These are phyloP conservation scores for Neoascochyta sp. DNA, from an alignment of 2,329 filamentous ascomycete species.

Conservation along the genomic window DNA sequence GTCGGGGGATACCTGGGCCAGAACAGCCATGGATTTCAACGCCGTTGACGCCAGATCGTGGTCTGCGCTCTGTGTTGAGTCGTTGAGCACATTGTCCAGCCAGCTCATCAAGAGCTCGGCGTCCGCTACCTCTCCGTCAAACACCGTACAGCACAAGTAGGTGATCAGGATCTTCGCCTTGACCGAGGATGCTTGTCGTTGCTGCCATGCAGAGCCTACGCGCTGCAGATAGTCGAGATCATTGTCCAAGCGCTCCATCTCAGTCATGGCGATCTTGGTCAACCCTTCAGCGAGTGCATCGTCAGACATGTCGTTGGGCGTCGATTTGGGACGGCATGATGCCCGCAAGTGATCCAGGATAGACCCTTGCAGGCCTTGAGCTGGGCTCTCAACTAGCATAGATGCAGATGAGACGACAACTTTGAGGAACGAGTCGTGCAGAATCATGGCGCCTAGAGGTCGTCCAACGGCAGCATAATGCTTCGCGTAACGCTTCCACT, in stretches of 20 bases:
- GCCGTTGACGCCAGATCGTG: slow-evolving; percentile 71
- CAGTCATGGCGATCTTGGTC: slow-evolving; percentile 70
- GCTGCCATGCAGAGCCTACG: slow-evolving; percentile 79
- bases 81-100: slow-evolving; percentile 78
- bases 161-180: slow-evolving; percentile 78
- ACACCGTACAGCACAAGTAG: slow-evolving; percentile 78
- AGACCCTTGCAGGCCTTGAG: slow-evolving; percentile 58
- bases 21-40: slow-evolving; percentile 74
- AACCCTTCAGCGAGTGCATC: slow-evolving; percentile 52
- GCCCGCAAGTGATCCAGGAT: slow-evolving; percentile 65
- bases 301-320: slow-evolving; percentile 17
- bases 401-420: slow-evolving; percentile 76
- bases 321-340: slow-evolving; percentile 14
- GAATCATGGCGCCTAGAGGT: slow-evolving; percentile 83
- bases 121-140: slow-evolving; percentile 79
- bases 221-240: slow-evolving; percentile 81
- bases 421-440: slow-evolving; percentile 85
- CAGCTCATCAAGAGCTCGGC: slow-evolving; percentile 74
- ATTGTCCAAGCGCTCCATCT: slow-evolving; percentile 83
- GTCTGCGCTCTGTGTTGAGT: slow-evolving; percentile 78
- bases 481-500: slow-evolving; percentile 84
- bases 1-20: slow-evolving; percentile 69
- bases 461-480: slow-evolving; percentile 77
- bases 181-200: slow-evolving; percentile 78
- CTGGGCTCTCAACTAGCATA: slow-evolving; percentile 60